Conservation (phyloP, 768 basidiomycete genomes). For the Hydnum rufescens region DNA sequence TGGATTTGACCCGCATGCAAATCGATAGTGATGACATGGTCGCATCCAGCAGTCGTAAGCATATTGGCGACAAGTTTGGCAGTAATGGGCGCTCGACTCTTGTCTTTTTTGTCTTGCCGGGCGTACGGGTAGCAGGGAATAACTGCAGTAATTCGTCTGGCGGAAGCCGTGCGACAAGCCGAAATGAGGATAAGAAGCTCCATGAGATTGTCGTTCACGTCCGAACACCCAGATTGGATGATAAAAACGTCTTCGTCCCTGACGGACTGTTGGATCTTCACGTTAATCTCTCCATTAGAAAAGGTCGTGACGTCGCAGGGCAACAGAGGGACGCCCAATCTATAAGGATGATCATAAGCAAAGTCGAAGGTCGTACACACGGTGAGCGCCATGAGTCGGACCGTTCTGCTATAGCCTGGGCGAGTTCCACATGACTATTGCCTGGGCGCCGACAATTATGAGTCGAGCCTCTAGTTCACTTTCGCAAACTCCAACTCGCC, state of each 20-base stretch:
- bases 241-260: conserved; percentile 99
- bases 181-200: conserved; percentile 97
- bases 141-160: conserved; percentile 87
- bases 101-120: conserved; percentile 96
- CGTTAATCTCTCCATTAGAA: conserved; percentile 88
- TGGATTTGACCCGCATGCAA: conserved; percentile 95
- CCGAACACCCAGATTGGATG: conserved; percentile 75
- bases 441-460: conserved; percentile 28
- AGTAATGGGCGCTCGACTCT: conserved; percentile 86
- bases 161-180: conserved; percentile 92
- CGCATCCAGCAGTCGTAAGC: conserved; percentile 90
- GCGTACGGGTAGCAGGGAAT: conserved; percentile 97
- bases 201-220: conserved; percentile 94
- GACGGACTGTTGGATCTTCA: conserved; percentile 87
- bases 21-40: conserved; percentile 99
- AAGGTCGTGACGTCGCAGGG: conserved; percentile 77
- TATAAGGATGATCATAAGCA: conserved; percentile 30
- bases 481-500: conserved; percentile 6
- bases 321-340: conserved; percentile 74
- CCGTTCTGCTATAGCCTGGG: conserved; percentile 88
- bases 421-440: conserved; percentile 96
- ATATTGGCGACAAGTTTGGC: conserved; percentile 98
- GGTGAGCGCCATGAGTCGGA: conserved; percentile 36
- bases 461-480: neutral
- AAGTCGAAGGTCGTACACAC: conserved; percentile 24